Base-by-base conservation (phyloP, 805 yeast genomes). In the Huiozyma naganishii region DNA sequence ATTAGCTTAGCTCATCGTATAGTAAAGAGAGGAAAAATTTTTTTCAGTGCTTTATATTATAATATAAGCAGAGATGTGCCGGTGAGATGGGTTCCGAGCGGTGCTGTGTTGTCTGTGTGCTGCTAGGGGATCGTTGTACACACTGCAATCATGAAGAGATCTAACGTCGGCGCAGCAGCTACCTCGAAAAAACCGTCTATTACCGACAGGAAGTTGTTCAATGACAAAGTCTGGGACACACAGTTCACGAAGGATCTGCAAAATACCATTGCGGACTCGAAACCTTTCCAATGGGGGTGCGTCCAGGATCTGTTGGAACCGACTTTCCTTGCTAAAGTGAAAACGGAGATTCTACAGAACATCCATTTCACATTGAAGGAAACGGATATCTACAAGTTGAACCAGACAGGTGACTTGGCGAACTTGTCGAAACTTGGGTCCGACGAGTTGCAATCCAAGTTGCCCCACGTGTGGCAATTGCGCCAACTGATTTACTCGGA, bases 351-450 rank as follows among this genome's bases (percentile, higher is more conserved):
- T 27, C 73, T 85, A 50, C 66, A 71, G 2, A 83, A 88, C 55
- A 81, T 92, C 48, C 92, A 85, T 37, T 92, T 94, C 69, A 88
- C 97, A 7, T 78, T 80, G 53, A 92, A 94, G 62, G 99, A 94
- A 63, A 92, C 99, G 0, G 99, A 92, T 59, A 92, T 92, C 49
- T 92, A 92, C 65, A 89, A 86, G 61, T 95, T 90, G 29, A 79
- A 66, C 66, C 97, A 80, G 69, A 84, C 77, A 66, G 99, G 82
- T 59, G 96, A 87, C 64, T 73, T 92, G 52, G 95, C 96, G 36
- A 94, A 92, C 60, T 65, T 92, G 37, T 83, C 92, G 0, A 96
- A 96, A 1, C 70, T 92, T 48, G 76, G 87, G 48, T 72, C 80
- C 70, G 76, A 78, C 44, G 95, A 90, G 59, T 64, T 83, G 27